Base-by-base conservation (phyloP, 192 early-diverging fungal genomes). In the Backusella tuberculispora region DNA sequence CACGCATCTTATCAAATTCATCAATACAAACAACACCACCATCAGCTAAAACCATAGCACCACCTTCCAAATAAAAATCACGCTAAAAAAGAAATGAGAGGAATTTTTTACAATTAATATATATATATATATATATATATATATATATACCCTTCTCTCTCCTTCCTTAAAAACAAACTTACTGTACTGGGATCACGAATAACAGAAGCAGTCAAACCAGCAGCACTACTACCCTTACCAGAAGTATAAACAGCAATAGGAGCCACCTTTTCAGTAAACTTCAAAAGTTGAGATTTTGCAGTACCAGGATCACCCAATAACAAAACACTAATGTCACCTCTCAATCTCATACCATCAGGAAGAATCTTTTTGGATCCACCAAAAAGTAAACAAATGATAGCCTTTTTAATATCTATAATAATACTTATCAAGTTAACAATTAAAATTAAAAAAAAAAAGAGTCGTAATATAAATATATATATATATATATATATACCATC, bases 1-100 rank as follows among this genome's bases (percentile, higher is more conserved):
- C 97, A 74, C 97, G 89, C 98, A 99, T 99, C 87, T 99, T 99
- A 84, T 99, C 98, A 82, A 99, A 99, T 86, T 99, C 98, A 86
- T 99, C 98, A 80, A 99, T 99, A 86, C 98, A 99, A 45, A 99
- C 97, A 56, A 99, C 97, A 79, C 97, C 98, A 63, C 97, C 96
- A 82, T 99, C 97, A 5, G 96, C 96, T 73, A 99, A 87, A 24
- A 99, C 97, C 97, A 99, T 99, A 1, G 98, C 98, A 42, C 98
- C 98, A 69, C 95, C 98, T 84, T 99, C 98, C 46, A 99, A 85
- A 74, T 95, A 94, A 80, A 99, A 99, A 79, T 98, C 98, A 40
- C 98, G 88, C 89, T 90, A 78, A 72, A 65, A 13, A 64, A 13
- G 43, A 37, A 63, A 34, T 34, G 29, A 34, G 29, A n/a, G n/a